These are phyloP conservation scores for Phytophthora hibernalis DNA, from an alignment of 352 stramenopile genomes.

Conservation along the genomic window DNA sequence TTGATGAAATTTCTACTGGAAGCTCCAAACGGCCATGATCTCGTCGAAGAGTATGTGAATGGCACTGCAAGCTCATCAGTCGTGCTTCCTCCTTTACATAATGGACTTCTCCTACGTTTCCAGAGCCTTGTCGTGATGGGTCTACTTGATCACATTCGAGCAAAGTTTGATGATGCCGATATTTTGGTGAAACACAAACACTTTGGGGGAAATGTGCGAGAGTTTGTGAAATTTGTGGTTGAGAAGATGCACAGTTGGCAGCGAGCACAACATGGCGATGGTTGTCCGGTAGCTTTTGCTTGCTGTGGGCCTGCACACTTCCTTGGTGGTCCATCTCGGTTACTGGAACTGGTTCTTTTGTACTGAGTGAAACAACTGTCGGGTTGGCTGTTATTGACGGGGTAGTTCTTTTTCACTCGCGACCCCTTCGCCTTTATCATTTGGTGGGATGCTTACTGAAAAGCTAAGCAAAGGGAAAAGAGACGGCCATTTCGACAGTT, in stretches of 20 bases:
- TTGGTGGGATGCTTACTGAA: constrained; percentile 61
- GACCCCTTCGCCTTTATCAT: constrained; percentile 34
- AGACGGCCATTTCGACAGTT: constrained; percentile 52
- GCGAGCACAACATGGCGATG: constrained; percentile 66
- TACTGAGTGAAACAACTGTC: constrained; percentile 57
- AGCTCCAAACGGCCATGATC: constrained; percentile 51
- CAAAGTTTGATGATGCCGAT: constrained; percentile 50
- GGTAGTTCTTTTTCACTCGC: constrained; percentile 21
- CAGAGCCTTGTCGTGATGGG: constrained; percentile 60
- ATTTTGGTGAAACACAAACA: constrained; percentile 57
- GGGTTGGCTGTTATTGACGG: constrained; percentile 33
- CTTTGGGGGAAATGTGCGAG: constrained; percentile 64
- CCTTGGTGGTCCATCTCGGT: constrained; percentile 47
- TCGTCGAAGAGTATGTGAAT: constrained; percentile 63
- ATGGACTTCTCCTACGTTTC: constrained; percentile 58
- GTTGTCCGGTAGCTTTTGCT: constrained; percentile 51
- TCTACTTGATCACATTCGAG: constrained; percentile 61
- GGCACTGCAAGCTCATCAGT: constrained; percentile 36
- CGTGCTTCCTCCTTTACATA: constrained; percentile 52
- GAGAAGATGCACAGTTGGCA: constrained; percentile 78
- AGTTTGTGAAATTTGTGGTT: constrained; percentile 63
- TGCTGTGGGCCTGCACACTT: constrained; percentile 70
- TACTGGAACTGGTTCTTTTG: constrained; percentile 69
- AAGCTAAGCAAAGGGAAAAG: constrained; percentile 65
- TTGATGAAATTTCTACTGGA: constrained; percentile 63